A percentile compares a stretch with the other conserved stretches of the same genome.
Conservation (phyloP, 2,329 filamentous ascomycete species). For the Neonectria punicea region DNA sequence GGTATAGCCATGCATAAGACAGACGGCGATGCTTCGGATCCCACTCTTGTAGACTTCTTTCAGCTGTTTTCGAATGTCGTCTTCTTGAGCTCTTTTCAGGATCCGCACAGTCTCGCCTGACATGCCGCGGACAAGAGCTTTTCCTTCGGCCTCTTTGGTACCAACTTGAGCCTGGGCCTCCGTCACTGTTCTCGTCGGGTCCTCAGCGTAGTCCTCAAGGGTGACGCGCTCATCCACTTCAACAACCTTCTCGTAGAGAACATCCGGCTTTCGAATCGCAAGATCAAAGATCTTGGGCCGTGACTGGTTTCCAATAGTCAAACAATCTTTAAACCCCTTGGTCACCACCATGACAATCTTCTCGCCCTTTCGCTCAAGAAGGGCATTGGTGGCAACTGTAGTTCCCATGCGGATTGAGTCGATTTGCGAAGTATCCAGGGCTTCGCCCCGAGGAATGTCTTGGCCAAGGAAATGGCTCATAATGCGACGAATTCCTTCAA, state of each 20-base stretch:
- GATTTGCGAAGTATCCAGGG: conserved; percentile 84
- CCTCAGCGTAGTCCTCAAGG: conserved; percentile 90
- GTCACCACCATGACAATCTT: conserved; percentile 89
- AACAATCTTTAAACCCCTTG: conserved; percentile 86
- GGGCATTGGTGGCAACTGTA: conserved; percentile 91
- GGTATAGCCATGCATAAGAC: conserved; percentile 92
- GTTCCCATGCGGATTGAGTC: conserved; percentile 96
- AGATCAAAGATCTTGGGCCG: conserved; percentile 92
- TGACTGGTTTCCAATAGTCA: conserved; percentile 91
- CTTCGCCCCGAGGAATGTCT: conserved; percentile 82
- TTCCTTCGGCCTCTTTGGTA: conserved; percentile 56
- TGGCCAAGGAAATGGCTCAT: conserved; percentile 79
- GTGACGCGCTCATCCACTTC: conserved; percentile 93
- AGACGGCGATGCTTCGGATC: conserved; percentile 86
- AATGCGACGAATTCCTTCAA: conserved; percentile 90
- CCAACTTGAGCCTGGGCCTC: conserved; percentile 66
- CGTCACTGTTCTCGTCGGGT: conserved; percentile 71
- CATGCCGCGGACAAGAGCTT: conserved; percentile 73
- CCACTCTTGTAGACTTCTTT: conserved; percentile 72
- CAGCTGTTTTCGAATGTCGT: conserved; percentile 66
- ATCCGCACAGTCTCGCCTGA: conserved; percentile 77
- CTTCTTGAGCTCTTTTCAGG: conserved; percentile 66
- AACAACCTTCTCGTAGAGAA: conserved; percentile 85
- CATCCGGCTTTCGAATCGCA: conserved; percentile 86
- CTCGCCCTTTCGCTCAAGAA: conserved; percentile 91